These are phyloP conservation scores for Bretschneidera sinensis DNA, from an alignment of 345 rosid species.

Conservation along the genomic window DNA sequence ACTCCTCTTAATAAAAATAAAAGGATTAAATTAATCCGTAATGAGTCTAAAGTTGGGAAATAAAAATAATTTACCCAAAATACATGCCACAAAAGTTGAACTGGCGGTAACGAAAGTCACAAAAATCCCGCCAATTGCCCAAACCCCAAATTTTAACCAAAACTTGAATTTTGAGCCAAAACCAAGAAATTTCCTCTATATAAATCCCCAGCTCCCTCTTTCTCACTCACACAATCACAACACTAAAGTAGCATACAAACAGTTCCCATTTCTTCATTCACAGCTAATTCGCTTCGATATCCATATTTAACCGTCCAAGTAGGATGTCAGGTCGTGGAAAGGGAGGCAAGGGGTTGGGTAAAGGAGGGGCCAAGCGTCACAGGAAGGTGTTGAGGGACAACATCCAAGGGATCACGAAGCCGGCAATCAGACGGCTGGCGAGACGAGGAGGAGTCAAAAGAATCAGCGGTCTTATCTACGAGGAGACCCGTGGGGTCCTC, in stretches of 20 bases:
- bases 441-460: constrained; percentile 51
- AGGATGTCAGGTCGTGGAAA: constrained; percentile 35
- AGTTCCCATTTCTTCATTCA: background rate
- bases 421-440: constrained; percentile 38
- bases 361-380: constrained; percentile 38
- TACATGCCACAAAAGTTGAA: no score
- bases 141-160: background rate
- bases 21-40: no score
- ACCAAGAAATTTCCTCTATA: background rate
- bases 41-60: no score
- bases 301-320: background rate
- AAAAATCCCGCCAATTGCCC: background rate
- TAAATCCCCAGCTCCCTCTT: background rate
- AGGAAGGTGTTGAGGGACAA: constrained; percentile 35
- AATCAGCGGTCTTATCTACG: constrained; percentile 48
- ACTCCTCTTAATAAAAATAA: no score
- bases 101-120: no score
- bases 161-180: background rate
- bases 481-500: constrained; percentile 33
- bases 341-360: constrained; percentile 34
- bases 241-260: background rate
- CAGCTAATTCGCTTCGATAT: background rate
- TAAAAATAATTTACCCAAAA: no score
- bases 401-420: constrained; percentile 37
- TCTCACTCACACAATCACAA: background rate